Percentiles rank a stretch among this genome's conserved stretches.
Conservation (phyloP, 139 green algal genomes). For the Picochlorum sp. region DNA sequence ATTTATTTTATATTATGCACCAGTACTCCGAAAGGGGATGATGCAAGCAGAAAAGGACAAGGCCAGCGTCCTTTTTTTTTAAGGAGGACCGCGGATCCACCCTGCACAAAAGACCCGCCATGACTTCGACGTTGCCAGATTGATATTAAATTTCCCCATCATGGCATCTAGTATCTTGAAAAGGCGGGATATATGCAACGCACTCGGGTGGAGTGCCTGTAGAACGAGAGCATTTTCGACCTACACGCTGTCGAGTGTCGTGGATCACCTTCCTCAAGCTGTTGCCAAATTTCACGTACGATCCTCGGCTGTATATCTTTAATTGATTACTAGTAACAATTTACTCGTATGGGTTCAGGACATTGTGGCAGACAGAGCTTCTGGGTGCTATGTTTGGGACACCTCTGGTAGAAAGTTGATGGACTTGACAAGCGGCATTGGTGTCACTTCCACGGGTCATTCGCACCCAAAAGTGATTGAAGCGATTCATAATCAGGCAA, state of each 20-base stretch:
- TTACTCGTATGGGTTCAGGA: conserved; percentile 42
- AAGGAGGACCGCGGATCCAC: too few species aligned
- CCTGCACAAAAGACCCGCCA: too few species aligned
- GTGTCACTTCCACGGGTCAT: conserved; percentile 66
- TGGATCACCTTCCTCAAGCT: background rate
- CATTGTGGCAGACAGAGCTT: conserved; percentile 40
- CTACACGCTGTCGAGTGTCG: background rate
- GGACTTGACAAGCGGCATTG: conserved; percentile 70
- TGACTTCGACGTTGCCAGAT: too few species aligned
- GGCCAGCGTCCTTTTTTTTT: too few species aligned
- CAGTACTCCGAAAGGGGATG: too few species aligned
- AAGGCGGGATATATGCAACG: too few species aligned
- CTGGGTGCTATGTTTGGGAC: conserved; percentile 57
- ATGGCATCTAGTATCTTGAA: too few species aligned
- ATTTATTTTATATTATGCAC: too few species aligned
- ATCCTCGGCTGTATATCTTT: background rate
- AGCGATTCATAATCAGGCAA: conserved; percentile 66
- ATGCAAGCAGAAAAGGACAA: too few species aligned
- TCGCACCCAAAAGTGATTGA: conserved; percentile 71
- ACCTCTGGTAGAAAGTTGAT: conserved; percentile 54
- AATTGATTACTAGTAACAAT: background rate
- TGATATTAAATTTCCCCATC: too few species aligned
- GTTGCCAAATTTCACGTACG: conserved; percentile 1
- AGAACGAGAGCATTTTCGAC: background rate
- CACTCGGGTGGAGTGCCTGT: too few species aligned